Percentiles rank a stretch among this genome's conserved stretches.
Conservation (phyloP, 306 rosid species). For the Alnus rubra region DNA sequence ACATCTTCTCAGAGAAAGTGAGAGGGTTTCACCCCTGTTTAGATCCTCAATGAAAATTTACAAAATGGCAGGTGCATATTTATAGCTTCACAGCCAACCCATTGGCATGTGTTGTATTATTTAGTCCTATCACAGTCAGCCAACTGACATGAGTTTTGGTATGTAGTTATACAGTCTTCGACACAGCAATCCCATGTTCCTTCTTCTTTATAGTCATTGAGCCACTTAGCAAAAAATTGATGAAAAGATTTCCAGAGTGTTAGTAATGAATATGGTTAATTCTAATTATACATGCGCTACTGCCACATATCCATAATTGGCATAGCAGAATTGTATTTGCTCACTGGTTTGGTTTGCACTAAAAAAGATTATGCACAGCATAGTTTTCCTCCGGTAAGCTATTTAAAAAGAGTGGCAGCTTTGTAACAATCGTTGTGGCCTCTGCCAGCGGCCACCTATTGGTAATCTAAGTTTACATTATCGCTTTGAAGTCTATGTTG, state of each 20-base stretch:
- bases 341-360: not conserved
- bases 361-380: not conserved
- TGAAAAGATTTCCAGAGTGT: no score
- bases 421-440: not conserved
- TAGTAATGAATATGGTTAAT: no score
- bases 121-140: no score
- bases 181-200: no score
- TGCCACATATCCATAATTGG: not conserved
- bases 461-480: no score
- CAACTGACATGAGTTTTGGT: no score
- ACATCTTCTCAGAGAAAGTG: not conserved
- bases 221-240: no score
- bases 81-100: not conserved
- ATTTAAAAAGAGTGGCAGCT: not conserved
- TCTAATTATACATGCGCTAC: not conserved
- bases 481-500: no score
- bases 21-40: not conserved
- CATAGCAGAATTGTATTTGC: no score
- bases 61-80: not conserved
- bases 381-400: not conserved
- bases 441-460: no score
- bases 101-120: not conserved
- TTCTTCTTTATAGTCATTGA: no score
- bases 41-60: not conserved
- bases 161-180: no score